Percentiles rank a stretch among this genome's conserved stretches.
These are phyloP conservation scores for Cymbidium sinense DNA, from an alignment of 106 monocot species.

Conservation along the genomic window DNA sequence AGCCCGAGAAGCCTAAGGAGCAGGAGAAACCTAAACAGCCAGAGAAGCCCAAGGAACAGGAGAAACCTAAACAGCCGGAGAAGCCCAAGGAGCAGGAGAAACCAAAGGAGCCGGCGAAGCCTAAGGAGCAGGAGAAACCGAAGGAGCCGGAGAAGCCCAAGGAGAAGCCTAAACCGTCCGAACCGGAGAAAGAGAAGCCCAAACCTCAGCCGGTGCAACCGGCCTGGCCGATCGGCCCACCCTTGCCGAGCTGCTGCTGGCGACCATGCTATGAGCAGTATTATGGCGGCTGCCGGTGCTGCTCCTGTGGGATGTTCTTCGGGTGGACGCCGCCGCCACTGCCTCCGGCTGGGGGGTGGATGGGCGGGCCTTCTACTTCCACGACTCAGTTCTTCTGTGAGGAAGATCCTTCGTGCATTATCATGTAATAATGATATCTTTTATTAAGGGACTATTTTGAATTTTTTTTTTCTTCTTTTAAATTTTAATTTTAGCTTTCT, in stretches of 20 bases:
- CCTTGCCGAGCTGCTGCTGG: slow-evolving; percentile 21
- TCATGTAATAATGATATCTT: slow-evolving; percentile 19
- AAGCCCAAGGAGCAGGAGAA: not conserved
- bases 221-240: not conserved
- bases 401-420: slow-evolving; percentile 20
- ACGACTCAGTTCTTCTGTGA: slow-evolving; percentile 22
- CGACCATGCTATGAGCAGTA: slow-evolving; percentile 30
- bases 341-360: not conserved
- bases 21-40: not conserved
- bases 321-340: not conserved
- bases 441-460: too few species aligned
- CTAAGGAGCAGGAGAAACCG: not conserved
- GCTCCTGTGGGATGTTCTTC: slow-evolving; percentile 18
- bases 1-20: too few species aligned
- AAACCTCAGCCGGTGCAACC: too few species aligned
- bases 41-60: too few species aligned
- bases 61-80: not conserved
- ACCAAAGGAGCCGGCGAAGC: too few species aligned
- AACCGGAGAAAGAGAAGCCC: not conserved
- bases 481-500: too few species aligned
- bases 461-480: too few species aligned
- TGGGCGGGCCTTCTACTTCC: not conserved
- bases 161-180: not conserved
- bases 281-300: slow-evolving; percentile 33
- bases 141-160: not conserved